Evolutionary conservation across 306 rosid genomes (phyloP), one percentile per base, ranked within the genome.

Genomic region (Corylus avellana): DNA sequence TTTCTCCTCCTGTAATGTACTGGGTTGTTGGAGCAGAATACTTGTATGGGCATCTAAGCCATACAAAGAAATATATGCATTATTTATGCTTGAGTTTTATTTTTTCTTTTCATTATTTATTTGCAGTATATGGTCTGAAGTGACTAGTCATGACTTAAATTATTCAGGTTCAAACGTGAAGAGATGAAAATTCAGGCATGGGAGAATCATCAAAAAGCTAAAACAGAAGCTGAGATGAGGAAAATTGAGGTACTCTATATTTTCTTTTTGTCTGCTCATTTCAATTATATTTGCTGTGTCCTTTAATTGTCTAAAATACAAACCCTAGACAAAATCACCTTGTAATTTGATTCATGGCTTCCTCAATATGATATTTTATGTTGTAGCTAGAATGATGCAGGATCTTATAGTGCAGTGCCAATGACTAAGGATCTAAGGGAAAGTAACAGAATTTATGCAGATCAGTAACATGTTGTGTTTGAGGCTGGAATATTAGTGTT

Each of bases 171-270:
- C 88, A 94, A 94, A 88, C 95, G 91, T 8, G 97, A 94, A 85
- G 98, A 92, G 87, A 89, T 92, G 97, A 94, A 92, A 78, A 91
- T 94, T 75, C 94, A 91, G 86, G 98, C 92, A 2, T 94, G 98
- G 98, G 97, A 92, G 80, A 94, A 92, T 87, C 98, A 92, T 77
- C 89, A 94, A 86, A 94, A 92, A 81, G 98, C 98, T 50, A 92
- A 92, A 90, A 89, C 97, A 59, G 98, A 94, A 85, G 97, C 98
- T 56, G 92, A 94, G 80, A 89, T 94, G 97, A 90, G 90, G 85
- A 94, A 90, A 91, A 75, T 91, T 25, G 97, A 94, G 98, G 98
- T 92, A 85, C 50, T 20, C 17, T 76, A 18, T 73, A 35, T 55
- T 39, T 58, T 80, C 20, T 73, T 46, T 32, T 53, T 56, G 61